Base-by-base conservation (phyloP, 805 yeast genomes). In the Kodamaea kakaduensis region DNA sequence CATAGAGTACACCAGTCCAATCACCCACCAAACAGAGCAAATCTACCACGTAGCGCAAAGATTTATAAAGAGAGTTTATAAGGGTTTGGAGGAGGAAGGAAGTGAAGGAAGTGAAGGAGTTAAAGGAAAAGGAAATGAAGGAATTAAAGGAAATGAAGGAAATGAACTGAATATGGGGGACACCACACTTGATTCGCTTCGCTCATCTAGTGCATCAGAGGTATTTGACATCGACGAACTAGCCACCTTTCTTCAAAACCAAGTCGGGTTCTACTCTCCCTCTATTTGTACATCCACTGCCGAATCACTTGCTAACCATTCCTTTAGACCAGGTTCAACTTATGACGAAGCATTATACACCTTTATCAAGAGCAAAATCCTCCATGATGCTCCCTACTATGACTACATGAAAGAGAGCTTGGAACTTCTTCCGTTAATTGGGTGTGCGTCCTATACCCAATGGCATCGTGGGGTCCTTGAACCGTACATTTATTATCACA, bases 401-500 rank as follows among this genome's bases (percentile, higher is more conserved):
- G 37, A 48, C 13, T 35, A 29, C 28, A 29, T 28, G 13, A 28
- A 26, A 9, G 32, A 28, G 10, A 25, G 18, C 17, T 21, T 23
- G 12, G 27, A 20, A 19, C 25, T 43, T 12, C 30, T 42, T 20
- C 27, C 26, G 2, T 26, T 43, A 8, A 20, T 27, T 9, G 24
- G 24, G 1, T 32, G 28, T 19, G 25, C 19, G 4, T 41, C 46
- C 5, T 47, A 41, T 25, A 20, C 43, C 5, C 26, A 36, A n/a
- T 50, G 53, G 53, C 34, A 26, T 25, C 25, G 34, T 7, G 53
- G 51, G 9, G n/a, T 47, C 13, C 19, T 50, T 6, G 31, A 31
- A 18, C 55, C 55, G 4, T 50, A 42, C 38, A 9, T 36, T 17
- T 48, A 46, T 29, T 50, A 35, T 31, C 38, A 42, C 34, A 24